Percentiles rank a stretch among this genome's conserved stretches.
Conservation (phyloP, 768 basidiomycete genomes). For the Phaeotremella fagi region DNA sequence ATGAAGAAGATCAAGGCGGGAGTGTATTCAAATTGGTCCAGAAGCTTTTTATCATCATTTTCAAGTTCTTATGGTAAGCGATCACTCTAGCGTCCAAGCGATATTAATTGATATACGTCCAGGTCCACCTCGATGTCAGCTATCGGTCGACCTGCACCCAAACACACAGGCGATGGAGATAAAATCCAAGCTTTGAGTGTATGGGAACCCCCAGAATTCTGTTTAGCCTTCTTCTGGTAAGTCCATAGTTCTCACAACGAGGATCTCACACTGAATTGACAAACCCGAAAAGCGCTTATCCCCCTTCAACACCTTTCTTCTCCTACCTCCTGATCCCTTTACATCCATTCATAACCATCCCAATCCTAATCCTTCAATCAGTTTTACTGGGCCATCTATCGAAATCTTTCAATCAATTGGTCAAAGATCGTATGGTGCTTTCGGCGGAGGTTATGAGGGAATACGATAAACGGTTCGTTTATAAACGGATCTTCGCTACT, state of each 20-base stretch:
- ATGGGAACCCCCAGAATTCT: conserved; percentile 48
- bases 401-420: conserved; percentile 34
- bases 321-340: conserved; percentile 35
- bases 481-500: conserved; percentile 40
- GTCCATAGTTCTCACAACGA: conserved; percentile 8
- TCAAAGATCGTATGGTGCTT: conserved; percentile 43
- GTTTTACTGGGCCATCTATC: conserved; percentile 37
- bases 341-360: conserved; percentile 34
- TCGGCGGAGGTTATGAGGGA: conserved; percentile 47
- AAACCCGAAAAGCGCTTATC: conserved; percentile 26
- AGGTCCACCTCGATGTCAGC: conserved; percentile 20
- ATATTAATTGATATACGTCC: background rate
- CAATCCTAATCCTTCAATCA: conserved; percentile 26
- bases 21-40: conserved; percentile 5
- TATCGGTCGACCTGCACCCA: conserved; percentile 14
- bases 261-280: background rate
- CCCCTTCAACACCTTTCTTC: conserved; percentile 35
- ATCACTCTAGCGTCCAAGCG: too few species aligned
- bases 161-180: conserved; percentile 11
- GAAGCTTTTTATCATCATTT: conserved; percentile 8
- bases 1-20: background rate
- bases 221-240: conserved; percentile 44
- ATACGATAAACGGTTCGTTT: conserved; percentile 46
- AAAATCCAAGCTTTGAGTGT: conserved; percentile 42
- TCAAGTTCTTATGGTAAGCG: conserved; percentile 25